Base-by-base conservation (phyloP, 805 yeast species). In the Ogataea methanolica region DNA sequence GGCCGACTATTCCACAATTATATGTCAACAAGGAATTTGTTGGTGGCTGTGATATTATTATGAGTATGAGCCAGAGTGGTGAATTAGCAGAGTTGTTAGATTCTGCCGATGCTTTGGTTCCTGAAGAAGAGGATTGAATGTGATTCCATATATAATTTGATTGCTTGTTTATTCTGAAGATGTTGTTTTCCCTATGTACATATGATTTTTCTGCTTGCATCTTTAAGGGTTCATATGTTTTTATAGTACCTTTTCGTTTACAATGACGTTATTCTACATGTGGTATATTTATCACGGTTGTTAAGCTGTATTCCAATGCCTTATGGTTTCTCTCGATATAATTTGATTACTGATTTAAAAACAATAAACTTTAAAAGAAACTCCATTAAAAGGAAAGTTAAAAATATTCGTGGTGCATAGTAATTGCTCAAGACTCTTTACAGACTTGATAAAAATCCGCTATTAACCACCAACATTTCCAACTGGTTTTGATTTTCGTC, bases 1-100 rank as follows among this genome's bases (percentile, higher is more conserved):
- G 99, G 99, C 99, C 99, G 47, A 94, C 99, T 0, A 90, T 94
- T 50, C 99, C 99, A 15, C 99, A 94, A 69, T 76, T 94, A 39
- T 94, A 91, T 63, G 89, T 94, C 14, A 79, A 84, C 57, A 83
- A 84, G 56, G 99, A 94, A 65, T 94, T 94, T 63, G 78, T 94
- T 45, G 99, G 99, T 40, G 99, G 99, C 5, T 94, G 97, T 70
- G 99, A 94, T 68, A 91, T 94, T 53, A 76, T 94, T 45, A 88
- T 85, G 63, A 81, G 87, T 47, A 91, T 94, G 98, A 88, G 95
- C 36, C 86, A 85, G 58, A 65, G 72, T 45, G 99, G 99, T n/a
- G 97, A 92, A 62, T 78, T 94, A 46, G 82, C 90, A 16, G 91
- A 91, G 47, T 65, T 94, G 52, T 74, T 94, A 44, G 97, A 91